A percentile compares a stretch with the other conserved stretches of the same genome.
Evolutionary conservation across 331 rosid genomes (phyloP).

Genomic region (Malus hybrid): DNA sequence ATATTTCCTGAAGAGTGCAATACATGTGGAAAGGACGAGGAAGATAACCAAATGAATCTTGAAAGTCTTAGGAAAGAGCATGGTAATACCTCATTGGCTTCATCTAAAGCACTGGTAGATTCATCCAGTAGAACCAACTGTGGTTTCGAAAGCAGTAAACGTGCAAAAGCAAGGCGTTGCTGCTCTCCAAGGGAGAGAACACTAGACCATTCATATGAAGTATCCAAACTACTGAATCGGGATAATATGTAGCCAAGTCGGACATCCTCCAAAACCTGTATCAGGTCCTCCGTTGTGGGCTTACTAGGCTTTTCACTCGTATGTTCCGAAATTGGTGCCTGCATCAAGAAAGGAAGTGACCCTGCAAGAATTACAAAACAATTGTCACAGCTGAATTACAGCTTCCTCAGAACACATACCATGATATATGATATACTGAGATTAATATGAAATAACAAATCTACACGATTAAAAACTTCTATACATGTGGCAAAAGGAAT

Average conservation of each 20-base stretch:
- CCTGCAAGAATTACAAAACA: slow-evolving; percentile 20
- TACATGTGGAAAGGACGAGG: no score
- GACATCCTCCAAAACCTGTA: slow-evolving; percentile 67
- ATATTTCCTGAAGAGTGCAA: not conserved
- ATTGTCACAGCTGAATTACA: not conserved
- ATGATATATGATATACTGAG: not conserved
- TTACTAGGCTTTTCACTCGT: slow-evolving; percentile 25
- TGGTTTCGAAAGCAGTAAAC: slow-evolving; percentile 75
- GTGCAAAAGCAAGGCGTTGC: slow-evolving; percentile 94
- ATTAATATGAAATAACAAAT: not conserved
- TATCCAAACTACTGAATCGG: slow-evolving; percentile 65
- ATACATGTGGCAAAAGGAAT: not conserved
- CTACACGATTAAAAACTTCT: not conserved
- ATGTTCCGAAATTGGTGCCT: slow-evolving; percentile 23
- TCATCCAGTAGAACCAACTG: slow-evolving; percentile 77
- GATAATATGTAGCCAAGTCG: slow-evolving; percentile 66
- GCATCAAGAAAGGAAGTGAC: slow-evolving; percentile 60
- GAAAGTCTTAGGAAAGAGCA: not conserved
- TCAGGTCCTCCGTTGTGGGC: slow-evolving; percentile 67
- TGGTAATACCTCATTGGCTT: slow-evolving; percentile 70
- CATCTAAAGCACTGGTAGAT: slow-evolving; percentile 91
- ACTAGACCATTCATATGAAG: slow-evolving; percentile 57
- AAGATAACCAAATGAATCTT: not conserved
- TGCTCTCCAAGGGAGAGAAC: slow-evolving; percentile 51
- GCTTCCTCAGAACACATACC: not conserved